Percentiles rank a stretch among this genome's conserved stretches.
Evolutionary conservation across 805 yeast genomes (phyloP).

Genomic region (Lipomyces yamadae): DNA sequence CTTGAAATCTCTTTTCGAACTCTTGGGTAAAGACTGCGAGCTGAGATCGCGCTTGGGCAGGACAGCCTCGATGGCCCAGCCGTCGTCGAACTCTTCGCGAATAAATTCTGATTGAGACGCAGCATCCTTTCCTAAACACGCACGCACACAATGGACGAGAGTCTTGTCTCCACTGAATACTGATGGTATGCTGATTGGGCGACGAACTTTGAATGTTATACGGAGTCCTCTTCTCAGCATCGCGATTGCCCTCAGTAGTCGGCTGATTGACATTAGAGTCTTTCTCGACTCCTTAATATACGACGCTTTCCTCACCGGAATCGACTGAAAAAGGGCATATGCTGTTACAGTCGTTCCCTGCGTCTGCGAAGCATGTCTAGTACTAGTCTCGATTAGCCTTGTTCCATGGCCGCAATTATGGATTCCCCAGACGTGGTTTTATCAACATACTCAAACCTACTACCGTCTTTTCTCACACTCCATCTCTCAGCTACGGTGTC

Average conservation of each 20-base stretch:
- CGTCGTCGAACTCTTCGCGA: constrained; percentile 6
- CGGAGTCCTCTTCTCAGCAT: constrained; percentile 22
- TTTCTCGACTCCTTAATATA: constrained; percentile 60
- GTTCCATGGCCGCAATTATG: constrained; percentile 46
- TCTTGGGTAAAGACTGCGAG: neutral
- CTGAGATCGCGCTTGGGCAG: constrained; percentile 15
- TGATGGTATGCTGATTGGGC: constrained; percentile 14
- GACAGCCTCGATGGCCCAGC: constrained; percentile 25
- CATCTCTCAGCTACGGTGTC: constrained; percentile 68
- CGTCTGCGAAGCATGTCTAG: constrained; percentile 71
- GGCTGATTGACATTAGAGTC: constrained; percentile 67
- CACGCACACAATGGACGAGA: constrained; percentile 21
- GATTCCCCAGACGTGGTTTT: too few species aligned
- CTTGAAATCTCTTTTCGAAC: constrained; percentile 19
- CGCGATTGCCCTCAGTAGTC: constrained; percentile 54
- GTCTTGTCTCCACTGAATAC: constrained; percentile 21
- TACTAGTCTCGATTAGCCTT: constrained; percentile 32
- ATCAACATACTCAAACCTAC: constrained; percentile 50
- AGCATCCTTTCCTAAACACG: constrained; percentile 21
- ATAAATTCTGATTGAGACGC: constrained; percentile 15
- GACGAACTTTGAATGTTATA: constrained; percentile 16
- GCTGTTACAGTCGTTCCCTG: constrained; percentile 75
- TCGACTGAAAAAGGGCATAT: constrained; percentile 76
- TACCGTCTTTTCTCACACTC: constrained; percentile 57
- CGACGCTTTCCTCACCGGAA: constrained; percentile 69